Evolutionary conservation across 768 basidiomycete genomes (phyloP).

Genomic region (Trametes sanguinea): DNA sequence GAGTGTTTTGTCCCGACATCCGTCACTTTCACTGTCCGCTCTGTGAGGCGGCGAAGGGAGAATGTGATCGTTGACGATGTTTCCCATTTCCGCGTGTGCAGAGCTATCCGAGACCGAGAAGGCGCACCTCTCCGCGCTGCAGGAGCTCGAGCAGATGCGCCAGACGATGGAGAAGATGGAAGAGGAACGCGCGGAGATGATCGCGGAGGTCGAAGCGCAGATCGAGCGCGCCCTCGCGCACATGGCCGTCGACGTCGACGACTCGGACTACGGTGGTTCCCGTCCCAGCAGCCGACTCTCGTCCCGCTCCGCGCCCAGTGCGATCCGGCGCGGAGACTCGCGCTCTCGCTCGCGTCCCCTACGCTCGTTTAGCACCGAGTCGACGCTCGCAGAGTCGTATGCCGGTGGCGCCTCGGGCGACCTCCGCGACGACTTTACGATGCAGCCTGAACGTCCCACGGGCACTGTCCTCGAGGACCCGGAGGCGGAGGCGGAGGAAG

Average conservation of each 20-base stretch:
- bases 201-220: conserved; percentile 91
- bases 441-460: conserved; percentile 46
- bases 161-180: conserved; percentile 87
- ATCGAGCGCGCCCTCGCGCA: conserved; percentile 84
- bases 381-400: conserved; percentile 73
- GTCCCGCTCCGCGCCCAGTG: conserved; percentile 51
- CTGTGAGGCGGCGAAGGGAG: background rate
- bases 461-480: conserved; percentile 58
- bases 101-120: conserved; percentile 81
- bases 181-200: conserved; percentile 82
- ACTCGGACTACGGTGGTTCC: conserved; percentile 74
- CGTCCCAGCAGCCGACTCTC: conserved; percentile 71
- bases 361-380: conserved; percentile 77
- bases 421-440: conserved; percentile 30
- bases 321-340: conserved; percentile 58
- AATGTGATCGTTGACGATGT: background rate
- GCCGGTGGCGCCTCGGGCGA: conserved; percentile 37
- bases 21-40: conserved; percentile 5
- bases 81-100: conserved; percentile 31
- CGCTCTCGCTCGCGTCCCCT: conserved; percentile 49
- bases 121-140: conserved; percentile 76
- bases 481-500: conserved; percentile 50
- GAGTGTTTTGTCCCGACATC: conserved; percentile 35
- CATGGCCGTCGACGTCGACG: conserved; percentile 80
- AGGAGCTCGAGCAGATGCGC: conserved; percentile 84